These are phyloP conservation scores for Pisolithus tinctorius DNA, from an alignment of 768 basidiomycete species.

Conservation along the genomic window DNA sequence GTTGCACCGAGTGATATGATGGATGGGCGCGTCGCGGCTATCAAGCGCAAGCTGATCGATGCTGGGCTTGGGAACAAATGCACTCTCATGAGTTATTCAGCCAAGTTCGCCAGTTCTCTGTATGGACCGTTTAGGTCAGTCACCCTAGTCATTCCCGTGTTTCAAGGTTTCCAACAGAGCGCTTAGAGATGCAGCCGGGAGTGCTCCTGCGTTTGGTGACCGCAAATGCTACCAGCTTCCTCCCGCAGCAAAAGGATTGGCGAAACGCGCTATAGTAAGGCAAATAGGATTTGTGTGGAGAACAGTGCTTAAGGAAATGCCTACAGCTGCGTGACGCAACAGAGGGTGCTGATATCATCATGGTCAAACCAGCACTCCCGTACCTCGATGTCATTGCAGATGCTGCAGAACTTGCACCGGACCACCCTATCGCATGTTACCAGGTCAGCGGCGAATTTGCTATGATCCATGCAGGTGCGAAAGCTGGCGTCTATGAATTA, in stretches of 20 bases:
- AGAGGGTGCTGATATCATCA: slow-evolving; percentile 97
- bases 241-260: slow-evolving; percentile 79
- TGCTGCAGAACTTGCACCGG: slow-evolving; percentile 69
- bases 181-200: slow-evolving; percentile 90
- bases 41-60: slow-evolving; percentile 82
- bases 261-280: slow-evolving; percentile 86
- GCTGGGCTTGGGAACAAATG: slow-evolving; percentile 81
- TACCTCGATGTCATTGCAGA: slow-evolving; percentile 96
- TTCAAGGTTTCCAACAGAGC: neutral
- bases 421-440: slow-evolving; percentile 94
- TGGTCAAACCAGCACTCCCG: slow-evolving; percentile 96
- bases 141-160: slow-evolving; percentile 1
- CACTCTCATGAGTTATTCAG: slow-evolving; percentile 93
- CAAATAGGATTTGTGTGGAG: neutral
- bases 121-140: slow-evolving; percentile 93
- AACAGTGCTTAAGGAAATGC: neutral
- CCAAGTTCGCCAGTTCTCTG: slow-evolving; percentile 92
- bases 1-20: slow-evolving; percentile 99
- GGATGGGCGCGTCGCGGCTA: slow-evolving; percentile 89
- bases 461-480: slow-evolving; percentile 93
- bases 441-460: slow-evolving; percentile 98
- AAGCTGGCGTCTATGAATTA: slow-evolving; percentile 89
- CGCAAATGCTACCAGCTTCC: slow-evolving; percentile 99
- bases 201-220: slow-evolving; percentile 90
- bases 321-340: slow-evolving; percentile 72